Evolutionary conservation across 2,329 filamentous ascomycete genomes (phyloP), one percentile per base, ranked within the genome.

Genomic region (Coniochaeta pulveracea): DNA sequence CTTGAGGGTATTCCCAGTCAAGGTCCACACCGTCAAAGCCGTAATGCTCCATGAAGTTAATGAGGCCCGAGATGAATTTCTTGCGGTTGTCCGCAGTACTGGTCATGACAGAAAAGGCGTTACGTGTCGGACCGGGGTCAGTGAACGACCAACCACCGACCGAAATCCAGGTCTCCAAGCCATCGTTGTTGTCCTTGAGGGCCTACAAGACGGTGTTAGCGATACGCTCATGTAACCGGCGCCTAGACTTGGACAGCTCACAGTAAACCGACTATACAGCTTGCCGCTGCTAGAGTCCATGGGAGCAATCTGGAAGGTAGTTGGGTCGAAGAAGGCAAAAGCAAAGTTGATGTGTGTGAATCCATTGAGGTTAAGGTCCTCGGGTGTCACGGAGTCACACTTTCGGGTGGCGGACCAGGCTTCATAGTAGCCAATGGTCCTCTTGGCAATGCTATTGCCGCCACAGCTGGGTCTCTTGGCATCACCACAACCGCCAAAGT

Each of bases 91-190:
- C 34, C 6, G 47, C 19, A 3, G 40, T 45, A 14, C 37, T 46
- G 4, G 47, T 48, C 40, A 64, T 50, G 19, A 56, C 40, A 2
- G 44, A 44, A 43, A 57, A 60, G 22, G 40, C 35, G 3, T 40
- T 45, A n/a, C 32, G 41, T 7, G 39, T 43, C 10, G 14, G 34
- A n/a, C n/a, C n/a, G n/a, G 22, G 41, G 26, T 56, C 50, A n/a
- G 52, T 61, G 9, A 55, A 46, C 0, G 47, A 46, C 57, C 58
- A 63, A 6, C 63, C 63, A 9, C 63, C 60, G 11, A 65, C 40
- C 3, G 48, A 45, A 21, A 63, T 51, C 41, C 45, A 58, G 3
- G 48, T 47, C 35, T 56, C 23, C 9, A 60, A 37, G 21, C 32
- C 39, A 3, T 44, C 33, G 1, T 49, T 40, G 2, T 26, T 39